These are phyloP conservation scores for Dunaliella primolecta DNA, from an alignment of 139 green algal genomes.

Conservation along the genomic window DNA sequence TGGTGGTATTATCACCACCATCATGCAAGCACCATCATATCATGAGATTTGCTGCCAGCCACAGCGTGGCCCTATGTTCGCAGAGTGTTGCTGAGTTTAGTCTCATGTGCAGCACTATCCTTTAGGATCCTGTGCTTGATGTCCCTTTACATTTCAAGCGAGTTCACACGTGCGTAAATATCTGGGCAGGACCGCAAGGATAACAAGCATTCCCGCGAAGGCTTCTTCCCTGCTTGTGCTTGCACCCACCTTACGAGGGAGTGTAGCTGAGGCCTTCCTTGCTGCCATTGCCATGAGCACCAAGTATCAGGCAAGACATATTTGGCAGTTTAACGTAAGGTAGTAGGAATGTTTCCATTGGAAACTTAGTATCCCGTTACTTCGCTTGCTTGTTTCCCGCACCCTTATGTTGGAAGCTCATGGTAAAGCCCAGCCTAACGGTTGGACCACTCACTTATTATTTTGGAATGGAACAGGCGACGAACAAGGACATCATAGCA, in stretches of 20 bases:
- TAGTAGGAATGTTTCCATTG: not conserved
- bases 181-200: not conserved
- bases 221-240: slow-evolving; percentile 33
- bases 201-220: not conserved
- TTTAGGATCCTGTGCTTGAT: too few relatives aligned
- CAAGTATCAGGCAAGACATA: slow-evolving; percentile 51
- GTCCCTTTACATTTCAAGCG: too few relatives aligned
- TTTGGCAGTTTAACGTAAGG: not conserved
- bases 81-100: too few relatives aligned
- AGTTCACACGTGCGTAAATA: too few relatives aligned
- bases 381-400: not conserved
- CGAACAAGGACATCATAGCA: slow-evolving; percentile 44
- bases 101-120: too few relatives aligned
- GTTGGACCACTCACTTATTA: not conserved
- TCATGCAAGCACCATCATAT: too few relatives aligned
- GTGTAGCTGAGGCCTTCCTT: slow-evolving; percentile 50
- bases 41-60: too few relatives aligned
- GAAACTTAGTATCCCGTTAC: not conserved
- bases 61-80: too few relatives aligned
- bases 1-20: too few relatives aligned
- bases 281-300: slow-evolving; percentile 23
- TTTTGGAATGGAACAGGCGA: slow-evolving; percentile 13
- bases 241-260: slow-evolving; percentile 33
- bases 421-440: not conserved
- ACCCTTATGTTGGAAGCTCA: not conserved